phyloP scores from a whole-genome alignment of 2,329 filamentous ascomycete species.

The Cladorrhinum sp. region DNA sequence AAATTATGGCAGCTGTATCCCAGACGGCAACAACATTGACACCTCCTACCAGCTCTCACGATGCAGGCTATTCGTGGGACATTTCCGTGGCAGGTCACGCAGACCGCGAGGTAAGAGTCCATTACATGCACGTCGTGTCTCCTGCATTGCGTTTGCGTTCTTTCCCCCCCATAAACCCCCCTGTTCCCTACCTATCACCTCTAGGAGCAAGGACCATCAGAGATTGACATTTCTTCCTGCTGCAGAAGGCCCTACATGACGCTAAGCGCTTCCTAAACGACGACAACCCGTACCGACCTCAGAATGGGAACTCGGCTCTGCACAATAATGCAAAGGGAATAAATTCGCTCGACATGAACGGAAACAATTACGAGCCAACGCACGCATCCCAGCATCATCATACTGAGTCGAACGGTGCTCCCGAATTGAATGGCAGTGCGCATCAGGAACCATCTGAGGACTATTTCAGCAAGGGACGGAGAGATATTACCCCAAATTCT shows the following conservation, averaged over 20 bases:
- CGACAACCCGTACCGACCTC: constrained; percentile 21
- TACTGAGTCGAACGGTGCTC: constrained; percentile 35
- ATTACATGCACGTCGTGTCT: not conserved
- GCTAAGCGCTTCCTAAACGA: constrained; percentile 15
- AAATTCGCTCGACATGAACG: constrained; percentile 17
- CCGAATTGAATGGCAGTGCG: constrained; percentile 40
- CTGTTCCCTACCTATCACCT: not conserved
- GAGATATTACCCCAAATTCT: constrained; percentile 31
- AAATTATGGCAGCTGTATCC: constrained; percentile 52
- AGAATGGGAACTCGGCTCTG: constrained; percentile 28
- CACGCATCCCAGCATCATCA: constrained; percentile 20
- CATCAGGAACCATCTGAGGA: constrained; percentile 23
- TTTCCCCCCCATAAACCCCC: constrained; percentile 3
- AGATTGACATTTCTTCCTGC: constrained; percentile 10
- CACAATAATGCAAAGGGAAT: constrained; percentile 11
- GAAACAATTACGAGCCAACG: constrained; percentile 16
- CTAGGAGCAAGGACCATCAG: not conserved
- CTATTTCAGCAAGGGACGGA: constrained; percentile 26
- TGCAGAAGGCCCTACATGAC: constrained; percentile 23
- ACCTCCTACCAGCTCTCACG: constrained; percentile 49
- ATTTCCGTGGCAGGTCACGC: constrained; percentile 31
- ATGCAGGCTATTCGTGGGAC: constrained; percentile 45
- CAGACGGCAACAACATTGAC: constrained; percentile 48
- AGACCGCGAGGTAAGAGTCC: constrained; percentile 37
- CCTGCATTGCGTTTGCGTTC: constrained; percentile 2